Conservation (phyloP, 495 filamentous ascomycete species). For the Neurospora discreta region DNA sequence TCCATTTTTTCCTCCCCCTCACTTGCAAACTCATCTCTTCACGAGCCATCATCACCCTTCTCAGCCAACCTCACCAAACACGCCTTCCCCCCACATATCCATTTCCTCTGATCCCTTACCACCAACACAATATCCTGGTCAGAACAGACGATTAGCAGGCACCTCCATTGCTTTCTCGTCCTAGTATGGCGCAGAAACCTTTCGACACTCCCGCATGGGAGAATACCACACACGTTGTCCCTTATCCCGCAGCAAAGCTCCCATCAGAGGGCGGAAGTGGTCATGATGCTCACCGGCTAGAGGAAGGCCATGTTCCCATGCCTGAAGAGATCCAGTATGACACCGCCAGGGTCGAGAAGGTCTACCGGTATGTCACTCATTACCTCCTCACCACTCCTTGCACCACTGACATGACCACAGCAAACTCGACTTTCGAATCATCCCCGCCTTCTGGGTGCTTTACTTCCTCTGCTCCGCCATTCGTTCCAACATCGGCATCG, state of each 20-base stretch:
- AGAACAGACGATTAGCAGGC: slow-evolving; percentile 37
- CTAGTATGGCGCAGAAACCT: slow-evolving; percentile 30
- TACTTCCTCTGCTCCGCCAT: slow-evolving; percentile 91
- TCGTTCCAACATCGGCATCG: slow-evolving; percentile 79
- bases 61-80: slow-evolving; percentile 1
- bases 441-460: slow-evolving; percentile 85
- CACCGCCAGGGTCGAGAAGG: slow-evolving; percentile 46
- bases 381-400: not conserved
- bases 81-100: not conserved
- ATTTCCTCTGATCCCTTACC: not conserved
- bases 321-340: slow-evolving; percentile 28
- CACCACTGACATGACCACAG: slow-evolving; percentile 17
- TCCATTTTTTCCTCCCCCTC: not conserved
- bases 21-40: not conserved
- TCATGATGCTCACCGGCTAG: slow-evolving; percentile 8
- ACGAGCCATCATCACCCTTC: not conserved
- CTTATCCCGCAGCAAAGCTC: slow-evolving; percentile 9
- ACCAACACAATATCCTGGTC: slow-evolving; percentile 6
- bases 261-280: slow-evolving; percentile 7
- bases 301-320: slow-evolving; percentile 6
- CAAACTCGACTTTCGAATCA: slow-evolving; percentile 75
- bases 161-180: slow-evolving; percentile 42
- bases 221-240: not conserved
- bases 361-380: slow-evolving; percentile 45
- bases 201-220: slow-evolving; percentile 11